Percentiles rank a stretch among this genome's conserved stretches.
phyloP scores from a whole-genome alignment of 177 flowering plant species.

The Vitis hybrid region DNA sequence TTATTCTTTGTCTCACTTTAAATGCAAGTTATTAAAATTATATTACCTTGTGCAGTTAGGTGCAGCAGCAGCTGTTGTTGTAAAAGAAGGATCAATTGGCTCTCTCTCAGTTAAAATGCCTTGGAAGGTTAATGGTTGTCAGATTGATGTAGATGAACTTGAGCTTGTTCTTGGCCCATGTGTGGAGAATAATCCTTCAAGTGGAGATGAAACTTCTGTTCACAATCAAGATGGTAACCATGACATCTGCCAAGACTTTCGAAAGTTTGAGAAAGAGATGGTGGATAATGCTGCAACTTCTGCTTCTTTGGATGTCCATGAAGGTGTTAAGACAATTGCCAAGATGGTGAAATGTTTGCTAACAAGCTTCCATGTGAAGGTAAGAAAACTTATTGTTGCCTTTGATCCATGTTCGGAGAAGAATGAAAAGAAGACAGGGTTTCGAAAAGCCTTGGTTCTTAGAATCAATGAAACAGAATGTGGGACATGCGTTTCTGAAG shows the following conservation, averaged over 20 bases:
- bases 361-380: constrained; percentile 71
- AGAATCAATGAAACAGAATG: constrained; percentile 68
- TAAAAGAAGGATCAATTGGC: constrained; percentile 92
- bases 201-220: constrained; percentile 24
- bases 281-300: constrained; percentile 25
- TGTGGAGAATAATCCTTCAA: constrained; percentile 8
- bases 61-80: constrained; percentile 40
- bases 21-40: background rate
- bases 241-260: constrained; percentile 16
- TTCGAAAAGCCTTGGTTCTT: constrained; percentile 52
- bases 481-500: constrained; percentile 75
- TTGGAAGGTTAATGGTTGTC: constrained; percentile 71
- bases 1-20: background rate
- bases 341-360: constrained; percentile 87
- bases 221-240: constrained; percentile 26
- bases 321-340: constrained; percentile 93
- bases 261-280: constrained; percentile 34
- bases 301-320: constrained; percentile 62
- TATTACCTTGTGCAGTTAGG: constrained; percentile 47
- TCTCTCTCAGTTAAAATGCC: constrained; percentile 70
- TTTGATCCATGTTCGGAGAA: constrained; percentile 59
- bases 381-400: constrained; percentile 76
- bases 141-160: constrained; percentile 82
- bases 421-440: constrained; percentile 29
- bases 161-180: constrained; percentile 73